phyloP scores from a whole-genome alignment of 192 early-diverging fungal genomes.

The Diversispora epigaea region DNA sequence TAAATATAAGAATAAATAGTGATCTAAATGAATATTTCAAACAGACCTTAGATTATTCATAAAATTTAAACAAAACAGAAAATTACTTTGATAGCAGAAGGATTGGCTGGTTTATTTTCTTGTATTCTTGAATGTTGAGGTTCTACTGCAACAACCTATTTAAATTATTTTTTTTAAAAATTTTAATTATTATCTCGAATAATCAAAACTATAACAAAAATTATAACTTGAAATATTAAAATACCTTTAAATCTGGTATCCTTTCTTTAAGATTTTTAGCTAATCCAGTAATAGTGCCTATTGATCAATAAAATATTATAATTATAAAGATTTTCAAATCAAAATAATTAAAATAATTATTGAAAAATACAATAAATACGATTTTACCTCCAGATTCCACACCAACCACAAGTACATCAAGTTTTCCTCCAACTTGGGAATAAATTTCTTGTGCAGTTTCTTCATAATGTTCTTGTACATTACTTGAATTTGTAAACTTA shows the following conservation, averaged over 20 bases:
- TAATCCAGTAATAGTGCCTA: constrained; percentile 58
- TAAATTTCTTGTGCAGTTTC: constrained; percentile 65
- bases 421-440: constrained; percentile 49
- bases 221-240: not conserved
- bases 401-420: constrained; percentile 67
- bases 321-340: no score
- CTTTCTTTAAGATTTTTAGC: constrained; percentile 53
- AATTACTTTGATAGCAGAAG: constrained; percentile 32
- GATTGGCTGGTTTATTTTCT: constrained; percentile 36
- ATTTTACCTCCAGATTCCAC: constrained; percentile 62
- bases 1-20: not conserved
- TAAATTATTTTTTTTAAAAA: not conserved
- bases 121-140: constrained; percentile 62
- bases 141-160: constrained; percentile 67
- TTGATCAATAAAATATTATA: no score
- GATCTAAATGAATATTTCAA: not conserved
- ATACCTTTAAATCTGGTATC: constrained; percentile 52
- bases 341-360: no score
- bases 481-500: constrained; percentile 35
- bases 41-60: not conserved
- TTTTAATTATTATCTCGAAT: no score
- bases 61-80: constrained; percentile 7
- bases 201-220: no score
- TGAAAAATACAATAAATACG: not conserved
- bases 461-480: constrained; percentile 45